Evolutionary conservation across 2,329 filamentous ascomycete species (phyloP).

Genomic region (Ophiosphaerella herpotricha): DNA sequence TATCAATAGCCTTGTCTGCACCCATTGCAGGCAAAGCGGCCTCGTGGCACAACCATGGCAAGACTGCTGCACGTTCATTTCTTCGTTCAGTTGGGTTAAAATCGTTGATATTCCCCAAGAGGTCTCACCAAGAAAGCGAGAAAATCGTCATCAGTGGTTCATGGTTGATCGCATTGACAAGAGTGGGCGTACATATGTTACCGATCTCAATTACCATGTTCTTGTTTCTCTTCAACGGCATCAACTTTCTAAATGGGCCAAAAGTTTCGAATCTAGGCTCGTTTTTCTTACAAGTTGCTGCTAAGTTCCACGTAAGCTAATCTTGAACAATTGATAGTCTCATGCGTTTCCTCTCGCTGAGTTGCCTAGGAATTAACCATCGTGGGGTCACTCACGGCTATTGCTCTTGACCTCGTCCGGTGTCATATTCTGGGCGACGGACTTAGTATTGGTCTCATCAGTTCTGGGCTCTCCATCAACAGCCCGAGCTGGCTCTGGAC

Average conservation of each 20-base stretch:
- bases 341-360: not conserved
- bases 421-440: not conserved
- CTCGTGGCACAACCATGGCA: too few species aligned
- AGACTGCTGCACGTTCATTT: too few species aligned
- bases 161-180: not conserved
- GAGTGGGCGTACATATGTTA: not conserved
- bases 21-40: too few species aligned
- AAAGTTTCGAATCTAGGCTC: not conserved
- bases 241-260: not conserved
- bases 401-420: not conserved
- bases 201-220: not conserved
- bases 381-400: not conserved
- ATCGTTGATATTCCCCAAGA: too few species aligned
- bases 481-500: not conserved
- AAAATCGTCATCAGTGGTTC: not conserved
- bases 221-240: not conserved
- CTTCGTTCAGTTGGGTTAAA: too few species aligned
- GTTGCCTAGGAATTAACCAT: not conserved
- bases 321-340: not conserved
- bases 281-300: not conserved
- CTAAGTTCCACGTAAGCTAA: constrained; percentile 1
- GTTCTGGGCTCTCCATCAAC: not conserved
- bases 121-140: not conserved
- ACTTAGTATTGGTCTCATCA: not conserved
- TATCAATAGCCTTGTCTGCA: too few species aligned